Evolutionary conservation across 2,329 filamentous ascomycete genomes (phyloP), one percentile per base, ranked within the genome.

Genomic region (Alternaria sp.): DNA sequence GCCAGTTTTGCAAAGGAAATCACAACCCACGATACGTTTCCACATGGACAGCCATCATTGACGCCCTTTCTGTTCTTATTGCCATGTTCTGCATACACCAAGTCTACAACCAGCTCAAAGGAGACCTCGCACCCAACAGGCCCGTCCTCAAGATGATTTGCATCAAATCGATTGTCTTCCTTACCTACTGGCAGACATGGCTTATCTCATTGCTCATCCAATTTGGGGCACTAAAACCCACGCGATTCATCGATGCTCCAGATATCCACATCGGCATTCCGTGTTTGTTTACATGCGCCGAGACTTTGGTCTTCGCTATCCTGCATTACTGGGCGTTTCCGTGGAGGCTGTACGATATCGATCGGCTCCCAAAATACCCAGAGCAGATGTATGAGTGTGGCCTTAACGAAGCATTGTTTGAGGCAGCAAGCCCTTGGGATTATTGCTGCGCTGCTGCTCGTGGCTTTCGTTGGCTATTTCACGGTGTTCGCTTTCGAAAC

Each of bases 51-150:
- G 82, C 91, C 71, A 82, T 84, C 2, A 85, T 96, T 66, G 89
- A 95, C 74, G 86, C 85, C 67, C 62, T 86, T 23, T 89, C 90
- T 2, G 91, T 96, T 37, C 86, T 89, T 0, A 85, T 96, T 57
- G 92, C 93, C 59, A 96, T 97, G 90, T 95, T 91, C 80, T 93
- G 90, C 74, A 78, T 97, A 41, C 88, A 96, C 62, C 92, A 96
- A 69, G 95, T 95, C 76, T 96, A 96, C 76, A 76, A 90, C 29
- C 91, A 96, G 76, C 82, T 95, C 44, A 88, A 86, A 62, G 79
- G 83, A 1, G 86, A 91, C 58, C 83, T 96, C 26, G 82, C 84
- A 7, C 84, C 88, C 53, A 86, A 96, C 72, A 83, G 80, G 17
- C 90, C 92, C 0, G 90, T 94, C 65, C 78, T 94, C 64, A 96